A percentile compares a stretch with the other conserved stretches of the same genome.
Evolutionary conservation across 2,329 filamentous ascomycete species (phyloP).

Genomic region (Diplocarpon rosae): DNA sequence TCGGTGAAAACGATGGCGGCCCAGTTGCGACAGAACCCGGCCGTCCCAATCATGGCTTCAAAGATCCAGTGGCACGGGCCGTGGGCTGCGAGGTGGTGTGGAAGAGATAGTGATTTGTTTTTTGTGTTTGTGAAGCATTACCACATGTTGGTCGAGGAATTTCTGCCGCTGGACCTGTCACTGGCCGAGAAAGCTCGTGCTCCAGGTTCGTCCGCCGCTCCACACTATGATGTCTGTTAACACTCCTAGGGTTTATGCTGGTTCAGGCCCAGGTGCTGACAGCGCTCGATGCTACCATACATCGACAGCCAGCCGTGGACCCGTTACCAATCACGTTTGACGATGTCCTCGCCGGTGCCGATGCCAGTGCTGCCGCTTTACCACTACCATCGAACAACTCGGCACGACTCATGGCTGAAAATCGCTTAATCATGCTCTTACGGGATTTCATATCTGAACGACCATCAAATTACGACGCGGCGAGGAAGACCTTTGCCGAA

Average conservation of each 20-base stretch:
- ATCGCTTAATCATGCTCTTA: slow-evolving; percentile 58
- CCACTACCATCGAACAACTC: slow-evolving; percentile 47
- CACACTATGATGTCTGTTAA: slow-evolving; percentile 8
- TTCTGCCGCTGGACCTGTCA: slow-evolving; percentile 38
- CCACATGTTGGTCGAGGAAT: slow-evolving; percentile 53
- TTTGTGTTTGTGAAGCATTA: slow-evolving; percentile 64
- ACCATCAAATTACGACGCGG: slow-evolving; percentile 38
- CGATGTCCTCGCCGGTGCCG: slow-evolving; percentile 50
- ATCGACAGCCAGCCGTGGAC: slow-evolving; percentile 41
- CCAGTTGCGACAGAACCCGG: slow-evolving; percentile 41
- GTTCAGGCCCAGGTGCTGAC: slow-evolving; percentile 59
- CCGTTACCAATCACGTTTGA: slow-evolving; percentile 52
- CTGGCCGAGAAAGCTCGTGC: slow-evolving; percentile 47
- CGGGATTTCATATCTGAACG: slow-evolving; percentile 56
- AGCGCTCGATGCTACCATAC: slow-evolving; percentile 56
- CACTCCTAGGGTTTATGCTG: slow-evolving; percentile 41
- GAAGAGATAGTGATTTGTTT: slow-evolving; percentile 63
- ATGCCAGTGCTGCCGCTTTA: slow-evolving; percentile 43
- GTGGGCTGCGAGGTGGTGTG: slow-evolving; percentile 61
- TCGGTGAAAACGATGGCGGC: slow-evolving; percentile 45
- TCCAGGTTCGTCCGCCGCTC: slow-evolving; percentile 30
- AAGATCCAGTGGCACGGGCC: slow-evolving; percentile 56
- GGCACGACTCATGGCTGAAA: slow-evolving; percentile 57
- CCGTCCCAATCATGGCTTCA: slow-evolving; percentile 45
- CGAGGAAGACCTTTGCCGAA: slow-evolving; percentile 50